A percentile compares a stretch with the other conserved stretches of the same genome.
These are phyloP conservation scores for Pichia sp. DNA, from an alignment of 1,139 yeast species.

Conservation along the genomic window DNA sequence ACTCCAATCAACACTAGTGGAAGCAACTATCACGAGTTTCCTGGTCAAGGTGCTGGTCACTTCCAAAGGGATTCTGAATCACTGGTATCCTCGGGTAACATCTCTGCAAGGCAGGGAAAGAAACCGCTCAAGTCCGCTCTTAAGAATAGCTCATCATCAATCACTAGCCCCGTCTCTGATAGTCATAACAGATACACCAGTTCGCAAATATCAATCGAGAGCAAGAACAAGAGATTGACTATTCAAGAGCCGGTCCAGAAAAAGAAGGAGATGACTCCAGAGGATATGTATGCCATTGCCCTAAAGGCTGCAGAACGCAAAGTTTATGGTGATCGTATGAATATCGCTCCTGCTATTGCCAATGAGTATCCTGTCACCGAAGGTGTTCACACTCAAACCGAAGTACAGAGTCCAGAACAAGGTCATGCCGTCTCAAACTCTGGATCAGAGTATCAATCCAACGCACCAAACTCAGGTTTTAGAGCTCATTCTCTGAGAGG, in stretches of 20 bases:
- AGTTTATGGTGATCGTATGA: constrained; percentile 24
- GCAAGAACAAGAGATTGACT: no score
- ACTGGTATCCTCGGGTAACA: no score
- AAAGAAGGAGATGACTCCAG: constrained; percentile 18
- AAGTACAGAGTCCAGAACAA: neutral
- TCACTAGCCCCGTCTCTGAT: neutral
- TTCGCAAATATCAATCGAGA: no score
- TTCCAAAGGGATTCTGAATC: no score
- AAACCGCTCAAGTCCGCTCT: constrained; percentile 14
- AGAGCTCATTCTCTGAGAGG: constrained; percentile 18
- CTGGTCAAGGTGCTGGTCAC: no score
- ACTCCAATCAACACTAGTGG: neutral
- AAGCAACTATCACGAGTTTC: constrained; percentile 4
- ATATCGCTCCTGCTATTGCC: no score
- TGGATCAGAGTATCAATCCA: constrained; percentile 10
- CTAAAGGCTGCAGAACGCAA: constrained; percentile 24
- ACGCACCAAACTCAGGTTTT: constrained; percentile 18
- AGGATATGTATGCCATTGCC: constrained; percentile 27
- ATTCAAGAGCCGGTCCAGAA: neutral
- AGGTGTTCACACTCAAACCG: neutral
- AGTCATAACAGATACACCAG: no score
- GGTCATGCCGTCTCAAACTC: constrained; percentile 3
- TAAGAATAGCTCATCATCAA: constrained; percentile 6
- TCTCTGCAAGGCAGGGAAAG: no score
- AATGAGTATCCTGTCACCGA: neutral